phyloP scores from a whole-genome alignment of 140 eudicot genomes.

The Bidens hawaiensis region DNA sequence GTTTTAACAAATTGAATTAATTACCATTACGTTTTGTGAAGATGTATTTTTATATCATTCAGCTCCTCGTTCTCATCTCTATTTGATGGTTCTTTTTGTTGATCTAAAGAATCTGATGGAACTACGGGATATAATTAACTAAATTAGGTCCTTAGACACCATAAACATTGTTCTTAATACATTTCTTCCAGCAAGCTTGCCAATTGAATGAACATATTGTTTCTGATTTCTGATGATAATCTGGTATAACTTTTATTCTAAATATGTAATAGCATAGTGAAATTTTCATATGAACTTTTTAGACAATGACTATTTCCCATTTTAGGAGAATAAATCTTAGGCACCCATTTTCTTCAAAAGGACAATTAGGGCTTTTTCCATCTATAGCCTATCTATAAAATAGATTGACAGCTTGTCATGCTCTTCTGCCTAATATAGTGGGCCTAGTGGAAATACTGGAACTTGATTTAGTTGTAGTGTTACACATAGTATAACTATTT shows the following conservation, averaged over 20 bases:
- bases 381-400: too few relatives aligned
- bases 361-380: too few relatives aligned
- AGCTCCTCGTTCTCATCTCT: neutral
- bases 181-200: neutral
- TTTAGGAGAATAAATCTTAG: neutral
- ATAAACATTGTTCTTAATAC: neutral
- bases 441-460: too few relatives aligned
- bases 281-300: neutral
- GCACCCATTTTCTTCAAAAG: too few relatives aligned
- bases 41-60: neutral
- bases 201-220: neutral
- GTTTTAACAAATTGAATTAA: neutral
- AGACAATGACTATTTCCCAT: neutral
- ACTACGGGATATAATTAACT: constrained; percentile 4
- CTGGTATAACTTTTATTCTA: neutral
- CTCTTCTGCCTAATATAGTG: too few relatives aligned
- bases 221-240: neutral
- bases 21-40: constrained; percentile 1
- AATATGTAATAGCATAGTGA: too few relatives aligned
- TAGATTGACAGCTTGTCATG: too few relatives aligned
- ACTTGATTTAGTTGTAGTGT: neutral
- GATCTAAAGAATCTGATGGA: constrained; percentile 4
- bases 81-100: neutral
- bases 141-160: neutral
- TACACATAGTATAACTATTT: neutral